Base-by-base conservation (phyloP, 169 alveolate genomes). In the Babesia divergens region DNA sequence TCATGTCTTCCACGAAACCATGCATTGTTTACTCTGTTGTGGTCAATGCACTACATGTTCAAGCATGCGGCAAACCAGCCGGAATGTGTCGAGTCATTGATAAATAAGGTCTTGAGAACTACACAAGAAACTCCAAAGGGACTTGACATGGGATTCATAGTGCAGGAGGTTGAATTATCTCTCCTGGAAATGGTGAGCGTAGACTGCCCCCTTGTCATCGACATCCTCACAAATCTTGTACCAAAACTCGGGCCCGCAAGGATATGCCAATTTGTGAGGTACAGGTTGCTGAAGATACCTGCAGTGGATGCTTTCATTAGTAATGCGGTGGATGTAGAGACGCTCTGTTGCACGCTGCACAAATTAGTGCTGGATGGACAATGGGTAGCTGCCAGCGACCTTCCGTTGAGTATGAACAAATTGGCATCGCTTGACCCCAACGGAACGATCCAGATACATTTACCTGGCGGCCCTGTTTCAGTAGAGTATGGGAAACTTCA, bases 1-100 rank as follows among this genome's bases (percentile, higher is more conserved):
- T 50, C 89, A 16, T 88, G 79, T 50, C 82, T 88, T 29, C 85
- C 91, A 37, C 64, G 82, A 11, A 64, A 88, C 59, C 90, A 88
- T 37, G 71, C 74, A 46, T 52, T 88, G 31, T 88, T 88, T 68
- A 52, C 88, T 28, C 68, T 88, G 51, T 80, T 86, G 43, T 81
- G 90, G 82, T 46, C 83, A 32, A 79, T 88, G 68, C 59, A 81
- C 37, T 74, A 66, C 82, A 49, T 88, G 68, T 59, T 82, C 53
- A 76, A 77, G 67, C 66, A 81, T 52, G 86, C 91, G 40, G 74
- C 74, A 18, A 77, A 83, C 71, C 62, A 71, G 52, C 50, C 83
- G 54, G 93, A 88, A 42, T 65, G 84, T 0, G 77, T 74, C 29
- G 88, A 88, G 83, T 51, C 84, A 47, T 58, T 88, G 42, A 71